Evolutionary conservation across 2,329 filamentous ascomycete genomes (phyloP).

Genomic region (Sporothrix curviconia): DNA sequence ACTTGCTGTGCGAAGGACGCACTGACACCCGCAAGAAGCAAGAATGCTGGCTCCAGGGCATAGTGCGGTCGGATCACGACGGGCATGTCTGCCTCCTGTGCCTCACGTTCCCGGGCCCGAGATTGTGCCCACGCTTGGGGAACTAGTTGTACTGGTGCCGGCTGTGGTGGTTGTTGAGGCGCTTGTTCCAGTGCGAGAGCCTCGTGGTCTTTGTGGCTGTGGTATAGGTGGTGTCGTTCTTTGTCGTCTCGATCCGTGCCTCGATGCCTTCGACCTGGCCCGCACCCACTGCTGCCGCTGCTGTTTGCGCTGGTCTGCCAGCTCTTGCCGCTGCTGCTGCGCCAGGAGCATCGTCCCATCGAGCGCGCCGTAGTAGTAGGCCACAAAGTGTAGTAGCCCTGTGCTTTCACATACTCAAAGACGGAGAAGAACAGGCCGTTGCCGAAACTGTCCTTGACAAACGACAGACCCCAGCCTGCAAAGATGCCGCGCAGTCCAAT

Average conservation of each 20-base stretch:
- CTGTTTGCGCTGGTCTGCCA: conserved; percentile 37
- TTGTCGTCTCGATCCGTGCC: conserved; percentile 26
- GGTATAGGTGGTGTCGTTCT: too few species aligned
- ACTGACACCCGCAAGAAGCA: conserved; percentile 60
- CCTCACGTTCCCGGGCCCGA: not conserved
- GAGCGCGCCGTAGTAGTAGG: conserved; percentile 60
- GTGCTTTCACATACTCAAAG: conserved; percentile 71
- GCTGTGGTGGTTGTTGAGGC: conserved; percentile 5
- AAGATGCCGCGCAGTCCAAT: conserved; percentile 68
- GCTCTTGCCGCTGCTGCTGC: conserved; percentile 25
- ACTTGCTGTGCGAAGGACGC: conserved; percentile 64
- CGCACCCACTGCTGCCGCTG: conserved; percentile 29
- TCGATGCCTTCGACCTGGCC: conserved; percentile 62
- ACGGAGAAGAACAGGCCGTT: conserved; percentile 66
- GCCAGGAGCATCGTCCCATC: conserved; percentile 41
- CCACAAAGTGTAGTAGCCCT: conserved; percentile 66
- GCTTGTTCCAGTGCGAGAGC: not conserved
- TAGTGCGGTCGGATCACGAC: conserved; percentile 65
- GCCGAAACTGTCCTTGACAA: conserved; percentile 64
- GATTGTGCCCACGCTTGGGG: not conserved
- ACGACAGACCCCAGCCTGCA: conserved; percentile 63
- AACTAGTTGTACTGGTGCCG: conserved; percentile 19
- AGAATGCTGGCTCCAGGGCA: conserved; percentile 64
- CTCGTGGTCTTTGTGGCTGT: too few species aligned
- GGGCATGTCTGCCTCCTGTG: not conserved